These are phyloP conservation scores for Hypoxylon crocopeplum DNA, from an alignment of 495 filamentous ascomycete species.

Conservation along the genomic window DNA sequence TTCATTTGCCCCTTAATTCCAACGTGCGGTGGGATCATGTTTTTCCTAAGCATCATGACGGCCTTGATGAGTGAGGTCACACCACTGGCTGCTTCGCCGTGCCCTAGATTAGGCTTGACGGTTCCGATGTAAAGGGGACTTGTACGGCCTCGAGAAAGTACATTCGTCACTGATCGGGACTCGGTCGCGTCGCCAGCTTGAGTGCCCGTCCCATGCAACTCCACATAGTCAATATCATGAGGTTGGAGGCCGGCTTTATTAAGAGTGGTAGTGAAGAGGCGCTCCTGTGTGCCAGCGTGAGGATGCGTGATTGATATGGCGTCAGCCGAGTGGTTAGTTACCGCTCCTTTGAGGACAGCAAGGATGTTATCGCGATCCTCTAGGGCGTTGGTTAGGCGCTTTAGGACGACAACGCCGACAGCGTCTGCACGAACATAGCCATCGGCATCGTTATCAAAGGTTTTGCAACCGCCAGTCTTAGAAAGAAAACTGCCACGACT, in stretches of 20 bases:
- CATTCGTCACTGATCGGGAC: conserved; percentile 67
- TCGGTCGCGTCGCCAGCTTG: conserved; percentile 73
- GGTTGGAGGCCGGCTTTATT: conserved; percentile 63
- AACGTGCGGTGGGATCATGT: conserved; percentile 73
- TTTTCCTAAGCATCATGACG: conserved; percentile 75
- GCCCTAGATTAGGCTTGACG: conserved; percentile 79
- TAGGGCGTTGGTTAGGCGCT: conserved; percentile 54
- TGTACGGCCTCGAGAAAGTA: conserved; percentile 42
- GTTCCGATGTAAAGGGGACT: conserved; percentile 72
- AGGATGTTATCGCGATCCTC: conserved; percentile 56
- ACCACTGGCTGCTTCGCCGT: conserved; percentile 74
- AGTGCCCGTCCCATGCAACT: conserved; percentile 79
- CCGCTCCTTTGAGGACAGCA: conserved; percentile 47
- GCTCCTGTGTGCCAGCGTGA: conserved; percentile 64
- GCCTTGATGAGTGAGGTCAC: conserved; percentile 75
- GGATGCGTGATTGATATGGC: conserved; percentile 69
- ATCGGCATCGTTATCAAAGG: conserved; percentile 46
- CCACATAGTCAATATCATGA: conserved; percentile 68
- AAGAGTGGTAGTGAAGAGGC: conserved; percentile 65
- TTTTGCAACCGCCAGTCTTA: conserved; percentile 36
- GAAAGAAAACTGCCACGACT: conserved; percentile 10
- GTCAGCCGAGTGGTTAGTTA: conserved; percentile 54
- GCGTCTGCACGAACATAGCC: conserved; percentile 64
- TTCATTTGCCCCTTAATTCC: conserved; percentile 71
- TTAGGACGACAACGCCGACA: conserved; percentile 52